These are phyloP conservation scores for Marchantia paleacea DNA, from an alignment of 225 moss, liverwort and hornwort species.

Conservation along the genomic window DNA sequence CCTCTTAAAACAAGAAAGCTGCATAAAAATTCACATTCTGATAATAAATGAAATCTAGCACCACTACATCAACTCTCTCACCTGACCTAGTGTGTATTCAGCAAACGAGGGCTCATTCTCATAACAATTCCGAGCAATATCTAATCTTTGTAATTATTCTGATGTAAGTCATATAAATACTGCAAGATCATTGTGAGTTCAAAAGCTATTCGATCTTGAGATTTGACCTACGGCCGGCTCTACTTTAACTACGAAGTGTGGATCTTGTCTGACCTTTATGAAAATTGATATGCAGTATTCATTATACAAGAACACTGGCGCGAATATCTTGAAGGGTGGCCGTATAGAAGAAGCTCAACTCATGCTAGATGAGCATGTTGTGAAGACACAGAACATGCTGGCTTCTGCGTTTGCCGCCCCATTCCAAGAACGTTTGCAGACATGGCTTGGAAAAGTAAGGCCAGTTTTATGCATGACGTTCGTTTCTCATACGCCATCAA, in stretches of 20 bases:
- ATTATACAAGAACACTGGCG: slow-evolving; percentile 64
- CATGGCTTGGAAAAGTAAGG: slow-evolving; percentile 60
- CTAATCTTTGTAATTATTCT: no score
- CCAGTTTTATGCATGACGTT: background rate
- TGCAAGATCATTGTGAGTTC: background rate
- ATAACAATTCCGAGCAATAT: no score
- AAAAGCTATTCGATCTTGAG: background rate
- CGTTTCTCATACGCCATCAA: no score
- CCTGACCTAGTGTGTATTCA: no score
- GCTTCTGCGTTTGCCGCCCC: slow-evolving; percentile 81
- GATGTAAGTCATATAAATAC: background rate
- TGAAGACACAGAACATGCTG: slow-evolving; percentile 87
- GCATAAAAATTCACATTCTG: no score
- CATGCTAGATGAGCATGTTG: slow-evolving; percentile 71
- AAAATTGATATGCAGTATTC: slow-evolving; percentile 42
- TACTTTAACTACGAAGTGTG: background rate
- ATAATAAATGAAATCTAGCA: no score
- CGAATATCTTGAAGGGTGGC: slow-evolving; percentile 83
- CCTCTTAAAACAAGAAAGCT: no score
- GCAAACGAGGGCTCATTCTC: no score
- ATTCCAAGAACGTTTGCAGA: slow-evolving; percentile 58
- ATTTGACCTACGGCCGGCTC: no score
- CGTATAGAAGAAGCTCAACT: slow-evolving; percentile 86
- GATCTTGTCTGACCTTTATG: background rate
- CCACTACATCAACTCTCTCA: no score